Evolutionary conservation across 495 filamentous ascomycete species (phyloP).

Genomic region (Xanthoparmelia taractica): DNA sequence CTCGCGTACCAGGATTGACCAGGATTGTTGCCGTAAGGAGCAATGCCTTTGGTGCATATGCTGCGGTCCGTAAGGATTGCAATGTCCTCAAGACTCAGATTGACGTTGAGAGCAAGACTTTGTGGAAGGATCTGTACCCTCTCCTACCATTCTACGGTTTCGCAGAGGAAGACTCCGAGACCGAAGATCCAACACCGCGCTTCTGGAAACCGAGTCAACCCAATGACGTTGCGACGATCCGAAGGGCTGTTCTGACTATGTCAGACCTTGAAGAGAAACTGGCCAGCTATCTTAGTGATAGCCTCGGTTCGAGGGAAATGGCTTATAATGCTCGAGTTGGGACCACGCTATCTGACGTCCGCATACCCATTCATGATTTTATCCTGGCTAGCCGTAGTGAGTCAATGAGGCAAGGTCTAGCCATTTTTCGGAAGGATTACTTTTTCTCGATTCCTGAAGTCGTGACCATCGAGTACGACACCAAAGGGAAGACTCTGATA

Average conservation of each 20-base stretch:
- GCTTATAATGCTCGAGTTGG: slow-evolving; percentile 43
- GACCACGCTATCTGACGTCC: slow-evolving; percentile 52
- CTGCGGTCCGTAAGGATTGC: slow-evolving; percentile 77
- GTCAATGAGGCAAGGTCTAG: slow-evolving; percentile 55
- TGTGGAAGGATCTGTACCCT: slow-evolving; percentile 68
- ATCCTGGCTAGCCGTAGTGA: slow-evolving; percentile 66
- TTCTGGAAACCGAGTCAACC: slow-evolving; percentile 33
- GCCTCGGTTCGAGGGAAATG: slow-evolving; percentile 12
- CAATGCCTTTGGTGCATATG: slow-evolving; percentile 80
- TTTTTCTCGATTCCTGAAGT: slow-evolving; percentile 48
- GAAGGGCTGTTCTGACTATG: slow-evolving; percentile 43
- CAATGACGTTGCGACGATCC: slow-evolving; percentile 30
- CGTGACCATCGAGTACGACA: slow-evolving; percentile 48
- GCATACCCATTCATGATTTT: slow-evolving; percentile 77
- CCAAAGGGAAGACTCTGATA: slow-evolving; percentile 44
- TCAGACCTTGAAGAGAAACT: slow-evolving; percentile 52
- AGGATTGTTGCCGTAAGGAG: slow-evolving; percentile 75
- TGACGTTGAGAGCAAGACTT: slow-evolving; percentile 48
- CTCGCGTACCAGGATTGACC: slow-evolving; percentile 78
- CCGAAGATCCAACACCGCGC: slow-evolving; percentile 34
- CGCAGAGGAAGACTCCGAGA: slow-evolving; percentile 27
- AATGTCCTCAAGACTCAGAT: slow-evolving; percentile 74
- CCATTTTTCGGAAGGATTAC: slow-evolving; percentile 40
- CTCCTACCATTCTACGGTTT: slow-evolving; percentile 53
- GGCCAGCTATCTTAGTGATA: slow-evolving; percentile 32